Percentiles rank a stretch among this genome's conserved stretches.
Conservation (phyloP, 345 rosid genomes). For the Heritiera fomes region DNA sequence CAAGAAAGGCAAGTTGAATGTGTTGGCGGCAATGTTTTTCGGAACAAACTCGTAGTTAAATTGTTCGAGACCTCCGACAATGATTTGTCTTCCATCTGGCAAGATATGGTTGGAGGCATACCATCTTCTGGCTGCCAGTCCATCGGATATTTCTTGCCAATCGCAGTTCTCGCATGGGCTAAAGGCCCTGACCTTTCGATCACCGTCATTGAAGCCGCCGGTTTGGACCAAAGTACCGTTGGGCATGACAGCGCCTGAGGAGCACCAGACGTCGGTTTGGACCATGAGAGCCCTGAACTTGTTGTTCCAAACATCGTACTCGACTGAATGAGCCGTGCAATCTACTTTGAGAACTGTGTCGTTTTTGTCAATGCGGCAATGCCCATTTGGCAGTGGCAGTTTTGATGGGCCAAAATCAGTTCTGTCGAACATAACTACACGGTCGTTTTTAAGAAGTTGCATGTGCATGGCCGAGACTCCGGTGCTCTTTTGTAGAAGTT, state of each 20-base stretch:
- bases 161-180: conserved; percentile 55
- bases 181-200: conserved; percentile 45
- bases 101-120: conserved; percentile 68
- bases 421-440: conserved; percentile 38
- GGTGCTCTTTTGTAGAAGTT: conserved; percentile 31
- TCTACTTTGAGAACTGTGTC: conserved; percentile 46
- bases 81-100: conserved; percentile 59
- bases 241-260: conserved; percentile 63
- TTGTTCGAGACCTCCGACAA: conserved; percentile 64
- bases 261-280: conserved; percentile 75
- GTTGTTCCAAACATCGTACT: conserved; percentile 55
- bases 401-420: conserved; percentile 52
- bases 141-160: conserved; percentile 56
- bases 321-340: conserved; percentile 82
- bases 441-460: conserved; percentile 41
- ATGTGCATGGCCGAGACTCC: conserved; percentile 43
- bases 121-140: conserved; percentile 55
- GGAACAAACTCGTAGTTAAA: conserved; percentile 72
- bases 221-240: conserved; percentile 67
- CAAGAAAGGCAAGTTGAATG: conserved; percentile 53
- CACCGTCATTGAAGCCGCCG: conserved; percentile 59
- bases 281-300: conserved; percentile 57
- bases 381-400: conserved; percentile 41
- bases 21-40: conserved; percentile 30
- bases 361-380: conserved; percentile 35